Evolutionary conservation across 2,329 filamentous ascomycete genomes (phyloP).

Genomic region (Cladosporium sp.): DNA sequence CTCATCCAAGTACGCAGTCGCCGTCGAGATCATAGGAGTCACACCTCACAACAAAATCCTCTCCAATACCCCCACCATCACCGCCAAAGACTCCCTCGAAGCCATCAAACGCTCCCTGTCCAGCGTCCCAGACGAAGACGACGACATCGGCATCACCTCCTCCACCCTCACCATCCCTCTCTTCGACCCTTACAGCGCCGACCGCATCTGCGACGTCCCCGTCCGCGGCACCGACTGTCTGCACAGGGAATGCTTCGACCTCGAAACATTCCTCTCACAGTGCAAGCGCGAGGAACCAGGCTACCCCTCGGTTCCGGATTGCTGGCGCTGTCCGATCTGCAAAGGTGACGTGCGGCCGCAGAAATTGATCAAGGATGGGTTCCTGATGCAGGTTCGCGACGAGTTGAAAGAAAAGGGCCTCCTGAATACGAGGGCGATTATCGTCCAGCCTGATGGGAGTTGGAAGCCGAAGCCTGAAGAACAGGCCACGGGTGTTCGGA

Average conservation of each 20-base stretch:
- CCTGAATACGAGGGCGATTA: slow-evolving; percentile 53
- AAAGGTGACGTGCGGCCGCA: slow-evolving; percentile 68
- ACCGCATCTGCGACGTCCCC: slow-evolving; percentile 60
- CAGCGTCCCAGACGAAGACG: slow-evolving; percentile 45
- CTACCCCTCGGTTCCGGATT: slow-evolving; percentile 49
- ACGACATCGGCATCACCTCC: slow-evolving; percentile 41
- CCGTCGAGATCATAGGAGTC: slow-evolving; percentile 64
- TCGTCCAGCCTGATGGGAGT: slow-evolving; percentile 58
- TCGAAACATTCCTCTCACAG: slow-evolving; percentile 72
- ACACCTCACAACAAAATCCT: slow-evolving; percentile 38
- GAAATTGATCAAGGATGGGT: slow-evolving; percentile 67
- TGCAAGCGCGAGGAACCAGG: slow-evolving; percentile 43
- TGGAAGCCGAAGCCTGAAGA: slow-evolving; percentile 48
- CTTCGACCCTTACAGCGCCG: slow-evolving; percentile 43
- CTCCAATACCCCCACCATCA: slow-evolving; percentile 28
- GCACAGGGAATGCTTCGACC: slow-evolving; percentile 86
- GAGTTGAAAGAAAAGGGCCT: slow-evolving; percentile 35
- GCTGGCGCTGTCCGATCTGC: slow-evolving; percentile 87
- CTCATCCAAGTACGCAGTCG: slow-evolving; percentile 54
- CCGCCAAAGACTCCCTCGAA: slow-evolving; percentile 48
- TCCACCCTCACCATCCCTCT: slow-evolving; percentile 40
- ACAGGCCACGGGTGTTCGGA: slow-evolving; percentile 22
- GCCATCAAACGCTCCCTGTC: slow-evolving; percentile 52
- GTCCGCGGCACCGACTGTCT: slow-evolving; percentile 65
- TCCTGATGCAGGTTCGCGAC: slow-evolving; percentile 59